Percentiles rank a stretch among this genome's conserved stretches.
These are phyloP conservation scores for Candida ficus DNA, from an alignment of 805 yeast species.

Conservation along the genomic window DNA sequence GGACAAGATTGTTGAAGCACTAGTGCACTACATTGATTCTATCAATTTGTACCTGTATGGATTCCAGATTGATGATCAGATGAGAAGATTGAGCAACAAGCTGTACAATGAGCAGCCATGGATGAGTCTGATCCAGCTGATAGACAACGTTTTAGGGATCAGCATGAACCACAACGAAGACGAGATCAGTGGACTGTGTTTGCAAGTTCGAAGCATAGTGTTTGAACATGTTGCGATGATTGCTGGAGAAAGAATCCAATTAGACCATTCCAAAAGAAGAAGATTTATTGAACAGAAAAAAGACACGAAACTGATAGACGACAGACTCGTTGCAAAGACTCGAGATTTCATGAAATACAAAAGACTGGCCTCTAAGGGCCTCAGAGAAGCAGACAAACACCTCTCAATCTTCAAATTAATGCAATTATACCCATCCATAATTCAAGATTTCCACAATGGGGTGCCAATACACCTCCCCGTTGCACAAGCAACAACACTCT, in stretches of 20 bases:
- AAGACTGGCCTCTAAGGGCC: conserved; percentile 6
- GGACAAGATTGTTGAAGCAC: conserved; percentile 1
- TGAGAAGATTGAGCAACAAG: conserved; percentile 12
- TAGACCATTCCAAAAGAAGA: conserved; percentile 7
- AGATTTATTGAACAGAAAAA: background rate
- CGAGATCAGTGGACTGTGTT: conserved; percentile 14
- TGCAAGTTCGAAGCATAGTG: conserved; percentile 14
- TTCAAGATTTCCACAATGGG: background rate
- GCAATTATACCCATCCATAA: conserved; percentile 7
- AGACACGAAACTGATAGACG: background rate
- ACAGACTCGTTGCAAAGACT: background rate
- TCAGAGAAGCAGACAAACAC: conserved; percentile 8
- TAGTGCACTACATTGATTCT: conserved; percentile 15
- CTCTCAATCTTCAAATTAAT: conserved; percentile 12
- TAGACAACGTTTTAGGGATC: conserved; percentile 11
- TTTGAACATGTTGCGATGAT: conserved; percentile 15
- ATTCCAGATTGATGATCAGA: conserved; percentile 19
- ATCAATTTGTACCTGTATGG: conserved; percentile 19
- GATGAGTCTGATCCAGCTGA: conserved; percentile 14
- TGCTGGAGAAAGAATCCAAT: conserved; percentile 8
- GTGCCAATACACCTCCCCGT: conserved; percentile 10
- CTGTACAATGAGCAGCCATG: conserved; percentile 13
- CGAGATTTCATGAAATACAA: conserved; percentile 8
- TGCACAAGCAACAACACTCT: background rate
- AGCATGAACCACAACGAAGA: conserved; percentile 1